phyloP scores from a whole-genome alignment of 805 yeast species.

The Candida golubevii region DNA sequence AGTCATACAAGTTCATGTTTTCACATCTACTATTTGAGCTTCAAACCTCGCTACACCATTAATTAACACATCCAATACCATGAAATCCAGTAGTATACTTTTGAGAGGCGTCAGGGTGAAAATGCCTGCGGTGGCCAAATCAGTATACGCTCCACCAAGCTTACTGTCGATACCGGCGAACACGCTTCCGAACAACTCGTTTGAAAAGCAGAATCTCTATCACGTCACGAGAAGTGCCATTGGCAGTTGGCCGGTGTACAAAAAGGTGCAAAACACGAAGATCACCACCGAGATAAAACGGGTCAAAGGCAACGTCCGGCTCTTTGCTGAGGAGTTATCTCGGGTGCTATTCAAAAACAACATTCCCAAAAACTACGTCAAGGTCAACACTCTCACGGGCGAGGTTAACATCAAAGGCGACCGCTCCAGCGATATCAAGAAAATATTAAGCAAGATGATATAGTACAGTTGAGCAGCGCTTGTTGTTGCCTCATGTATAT shows the following conservation, averaged over 20 bases:
- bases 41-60: too few species aligned
- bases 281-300: slow-evolving; percentile 71
- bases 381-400: slow-evolving; percentile 32
- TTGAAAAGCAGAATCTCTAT: slow-evolving; percentile 34
- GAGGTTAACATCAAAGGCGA: slow-evolving; percentile 40
- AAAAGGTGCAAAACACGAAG: slow-evolving; percentile 60
- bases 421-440: slow-evolving; percentile 28
- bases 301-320: slow-evolving; percentile 62
- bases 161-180: slow-evolving; percentile 16
- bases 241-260: slow-evolving; percentile 81
- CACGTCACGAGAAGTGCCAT: slow-evolving; percentile 46
- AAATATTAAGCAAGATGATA: slow-evolving; percentile 21
- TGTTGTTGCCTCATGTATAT: too few species aligned
- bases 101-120: slow-evolving; percentile 24
- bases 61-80: slow-evolving; percentile 4
- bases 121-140: slow-evolving; percentile 12
- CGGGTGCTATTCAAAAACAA: slow-evolving; percentile 20
- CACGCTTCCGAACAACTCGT: slow-evolving; percentile 24
- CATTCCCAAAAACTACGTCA: slow-evolving; percentile 29
- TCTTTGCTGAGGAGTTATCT: slow-evolving; percentile 64
- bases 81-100: slow-evolving; percentile 18
- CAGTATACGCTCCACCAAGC: slow-evolving; percentile 27
- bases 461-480: not conserved
- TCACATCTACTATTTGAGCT: too few species aligned
- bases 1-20: too few species aligned